Percentiles rank a stretch among this genome's conserved stretches.
Evolutionary conservation across 31 red algal species (phyloP).

Genomic region (Odonthalia washingtoniensis): DNA sequence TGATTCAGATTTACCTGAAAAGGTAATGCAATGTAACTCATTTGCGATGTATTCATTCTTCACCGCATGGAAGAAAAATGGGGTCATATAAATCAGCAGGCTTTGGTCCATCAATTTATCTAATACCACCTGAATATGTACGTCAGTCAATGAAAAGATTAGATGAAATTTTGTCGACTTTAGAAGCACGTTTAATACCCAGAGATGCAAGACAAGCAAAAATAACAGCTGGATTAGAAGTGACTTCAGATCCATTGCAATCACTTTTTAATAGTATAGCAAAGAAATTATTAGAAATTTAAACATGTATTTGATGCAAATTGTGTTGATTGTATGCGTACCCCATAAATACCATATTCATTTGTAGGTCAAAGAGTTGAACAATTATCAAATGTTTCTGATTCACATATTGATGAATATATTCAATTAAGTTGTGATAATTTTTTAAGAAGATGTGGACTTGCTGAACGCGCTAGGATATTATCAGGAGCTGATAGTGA

Average conservation of each 20-base stretch:
- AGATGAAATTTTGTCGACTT: conserved; percentile 85
- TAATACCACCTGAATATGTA: conserved; percentile 79
- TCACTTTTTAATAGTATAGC: conserved; percentile 74
- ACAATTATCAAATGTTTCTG: conserved; percentile 65
- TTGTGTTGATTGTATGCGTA: conserved; percentile 91
- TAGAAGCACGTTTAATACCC: conserved; percentile 84
- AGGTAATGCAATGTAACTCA: conserved; percentile 80
- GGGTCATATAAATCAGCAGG: conserved; percentile 67
- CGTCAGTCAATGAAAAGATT: conserved; percentile 85
- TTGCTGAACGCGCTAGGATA: conserved; percentile 79
- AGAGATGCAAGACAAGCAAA: conserved; percentile 77
- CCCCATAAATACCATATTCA: conserved; percentile 72
- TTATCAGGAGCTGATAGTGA: conserved; percentile 54
- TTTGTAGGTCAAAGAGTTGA: conserved; percentile 83
- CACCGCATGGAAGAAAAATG: conserved; percentile 82
- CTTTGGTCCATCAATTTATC: conserved; percentile 62
- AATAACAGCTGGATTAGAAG: conserved; percentile 73
- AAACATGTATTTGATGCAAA: conserved; percentile 86
- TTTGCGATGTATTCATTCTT: conserved; percentile 91
- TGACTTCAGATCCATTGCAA: conserved; percentile 79
- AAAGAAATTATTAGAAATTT: conserved; percentile 46
- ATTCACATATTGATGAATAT: conserved; percentile 85
- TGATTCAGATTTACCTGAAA: conserved; percentile 78
- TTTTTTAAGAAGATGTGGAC: conserved; percentile 69
- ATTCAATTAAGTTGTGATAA: conserved; percentile 60